Evolutionary conservation across 2,329 filamentous ascomycete genomes (phyloP).

Genomic region (Iodosphaeria phyllophila): DNA sequence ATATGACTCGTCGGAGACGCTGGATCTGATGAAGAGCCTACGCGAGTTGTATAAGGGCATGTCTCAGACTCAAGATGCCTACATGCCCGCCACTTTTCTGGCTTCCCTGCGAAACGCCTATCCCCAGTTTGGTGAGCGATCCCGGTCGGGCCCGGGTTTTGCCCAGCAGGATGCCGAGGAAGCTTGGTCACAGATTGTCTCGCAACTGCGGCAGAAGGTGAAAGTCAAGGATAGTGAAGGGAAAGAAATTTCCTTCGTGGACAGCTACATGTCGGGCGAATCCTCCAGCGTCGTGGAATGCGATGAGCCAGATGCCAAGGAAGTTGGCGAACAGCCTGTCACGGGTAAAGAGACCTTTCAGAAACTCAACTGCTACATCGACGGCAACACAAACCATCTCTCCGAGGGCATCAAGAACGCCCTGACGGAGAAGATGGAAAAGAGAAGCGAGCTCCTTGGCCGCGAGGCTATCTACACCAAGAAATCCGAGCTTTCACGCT

Average conservation of each 20-base stretch:
- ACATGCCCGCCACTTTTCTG: conserved; percentile 68
- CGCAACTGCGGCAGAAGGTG: conserved; percentile 63
- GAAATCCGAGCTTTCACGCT: conserved; percentile 68
- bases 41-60: conserved; percentile 77
- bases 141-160: conserved; percentile 65
- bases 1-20: conserved; percentile 23
- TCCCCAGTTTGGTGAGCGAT: conserved; percentile 83
- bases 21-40: conserved; percentile 60
- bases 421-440: conserved; percentile 78
- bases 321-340: conserved; percentile 52
- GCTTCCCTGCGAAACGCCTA: conserved; percentile 60
- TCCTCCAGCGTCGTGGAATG: conserved; percentile 67
- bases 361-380: conserved; percentile 95
- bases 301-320: conserved; percentile 61
- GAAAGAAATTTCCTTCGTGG: conserved; percentile 53
- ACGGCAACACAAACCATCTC: conserved; percentile 69
- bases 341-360: conserved; percentile 58
- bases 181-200: conserved; percentile 89
- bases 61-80: conserved; percentile 74
- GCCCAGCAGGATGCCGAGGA: conserved; percentile 99
- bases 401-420: conserved; percentile 72
- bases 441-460: conserved; percentile 59
- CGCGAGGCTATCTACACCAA: conserved; percentile 78
- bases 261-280: conserved; percentile 74
- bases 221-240: conserved; percentile 37